These are phyloP conservation scores for Monilinia aucupariae DNA, from an alignment of 2,329 filamentous ascomycete species.

Conservation along the genomic window DNA sequence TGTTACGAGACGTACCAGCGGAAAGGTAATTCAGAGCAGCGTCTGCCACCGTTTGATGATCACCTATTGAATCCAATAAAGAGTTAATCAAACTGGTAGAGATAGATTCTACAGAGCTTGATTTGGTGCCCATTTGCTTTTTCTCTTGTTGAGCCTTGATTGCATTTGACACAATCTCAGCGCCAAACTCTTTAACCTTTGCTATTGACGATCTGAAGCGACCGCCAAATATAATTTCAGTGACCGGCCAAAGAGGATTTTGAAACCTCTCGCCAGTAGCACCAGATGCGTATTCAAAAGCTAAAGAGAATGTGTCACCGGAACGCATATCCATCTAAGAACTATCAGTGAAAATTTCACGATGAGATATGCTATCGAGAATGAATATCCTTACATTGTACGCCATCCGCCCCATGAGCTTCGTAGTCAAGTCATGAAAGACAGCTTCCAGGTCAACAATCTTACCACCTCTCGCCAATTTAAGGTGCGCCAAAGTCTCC, in stretches of 20 bases:
- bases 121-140: slow-evolving; percentile 19
- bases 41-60: slow-evolving; percentile 54
- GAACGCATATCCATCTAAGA: slow-evolving; percentile 58
- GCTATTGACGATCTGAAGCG: slow-evolving; percentile 46
- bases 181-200: slow-evolving; percentile 51
- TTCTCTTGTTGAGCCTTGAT: slow-evolving; percentile 38
- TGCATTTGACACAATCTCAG: slow-evolving; percentile 51
- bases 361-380: not conserved
- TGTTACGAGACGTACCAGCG: slow-evolving; percentile 39
- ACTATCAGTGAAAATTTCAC: not conserved
- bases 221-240: slow-evolving; percentile 48
- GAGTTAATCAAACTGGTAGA: slow-evolving; percentile 57
- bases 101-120: slow-evolving; percentile 33
- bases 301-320: slow-evolving; percentile 52
- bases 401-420: slow-evolving; percentile 62
- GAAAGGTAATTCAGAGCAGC: slow-evolving; percentile 62
- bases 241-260: slow-evolving; percentile 58
- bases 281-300: slow-evolving; percentile 59
- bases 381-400: slow-evolving; percentile 44
- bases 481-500: slow-evolving; percentile 40
- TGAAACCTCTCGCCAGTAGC: slow-evolving; percentile 57
- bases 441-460: slow-evolving; percentile 53
- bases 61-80: slow-evolving; percentile 50
- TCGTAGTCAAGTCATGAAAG: slow-evolving; percentile 59
- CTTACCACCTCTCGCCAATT: slow-evolving; percentile 24